A percentile compares a stretch with the other conserved stretches of the same genome.
phyloP scores from a whole-genome alignment of 2,329 filamentous ascomycete genomes.

The Dothideomycetes sp. region DNA sequence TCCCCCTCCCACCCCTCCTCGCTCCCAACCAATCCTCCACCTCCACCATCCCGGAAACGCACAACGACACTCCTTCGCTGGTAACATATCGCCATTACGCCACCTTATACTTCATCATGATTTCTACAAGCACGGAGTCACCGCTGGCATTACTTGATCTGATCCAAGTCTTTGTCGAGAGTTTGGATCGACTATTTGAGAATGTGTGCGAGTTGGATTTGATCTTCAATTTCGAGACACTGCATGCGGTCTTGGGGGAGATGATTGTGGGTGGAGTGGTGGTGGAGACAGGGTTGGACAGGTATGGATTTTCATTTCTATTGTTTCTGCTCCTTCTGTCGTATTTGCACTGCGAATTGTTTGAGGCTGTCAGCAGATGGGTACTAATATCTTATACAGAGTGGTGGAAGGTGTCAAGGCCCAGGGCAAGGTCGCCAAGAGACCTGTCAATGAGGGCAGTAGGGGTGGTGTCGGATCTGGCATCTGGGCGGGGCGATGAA shows the following conservation, averaged over 20 bases:
- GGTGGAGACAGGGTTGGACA: constrained; percentile 80
- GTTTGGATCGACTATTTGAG: constrained; percentile 88
- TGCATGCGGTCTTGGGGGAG: constrained; percentile 82
- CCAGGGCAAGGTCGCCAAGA: constrained; percentile 67
- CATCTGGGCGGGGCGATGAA: constrained; percentile 25
- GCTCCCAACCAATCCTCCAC: constrained; percentile 12
- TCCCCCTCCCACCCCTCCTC: constrained; percentile 45
- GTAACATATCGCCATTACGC: constrained; percentile 98
- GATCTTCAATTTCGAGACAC: constrained; percentile 97
- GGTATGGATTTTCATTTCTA: constrained; percentile 19
- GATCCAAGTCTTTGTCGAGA: constrained; percentile 96
- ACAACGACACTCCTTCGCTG: constrained; percentile 84
- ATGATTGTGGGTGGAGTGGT: constrained; percentile 95
- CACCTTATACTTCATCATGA: constrained; percentile 96
- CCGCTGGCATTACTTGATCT: constrained; percentile 90
- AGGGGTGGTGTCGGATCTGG: constrained; percentile 29
- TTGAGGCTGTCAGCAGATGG: too few species aligned
- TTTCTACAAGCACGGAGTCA: constrained; percentile 90
- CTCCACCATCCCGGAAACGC: constrained; percentile 49
- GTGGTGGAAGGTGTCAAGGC: constrained; percentile 73
- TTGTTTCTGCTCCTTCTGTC: too few species aligned
- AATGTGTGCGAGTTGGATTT: constrained; percentile 97
- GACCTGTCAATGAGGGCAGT: constrained; percentile 61
- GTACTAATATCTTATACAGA: constrained; percentile 2
- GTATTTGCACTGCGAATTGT: too few species aligned